Percentiles rank a stretch among this genome's conserved stretches.
These are phyloP conservation scores for Gossypium ekmanianum DNA, from an alignment of 345 rosid species.

Conservation along the genomic window DNA sequence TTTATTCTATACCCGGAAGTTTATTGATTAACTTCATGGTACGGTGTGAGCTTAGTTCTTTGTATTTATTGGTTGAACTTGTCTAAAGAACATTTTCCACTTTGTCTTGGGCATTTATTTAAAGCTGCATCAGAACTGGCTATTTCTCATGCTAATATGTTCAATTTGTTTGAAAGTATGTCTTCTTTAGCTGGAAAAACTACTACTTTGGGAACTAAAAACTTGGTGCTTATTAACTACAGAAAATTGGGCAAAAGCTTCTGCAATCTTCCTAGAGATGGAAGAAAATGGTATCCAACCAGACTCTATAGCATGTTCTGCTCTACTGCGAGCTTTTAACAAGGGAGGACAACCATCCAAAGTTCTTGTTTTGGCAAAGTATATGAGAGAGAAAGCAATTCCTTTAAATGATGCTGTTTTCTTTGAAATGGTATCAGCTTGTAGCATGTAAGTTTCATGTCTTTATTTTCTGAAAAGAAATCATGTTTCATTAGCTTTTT, in stretches of 20 bases:
- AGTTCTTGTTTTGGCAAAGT: constrained; percentile 60
- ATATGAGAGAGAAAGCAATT: constrained; percentile 60
- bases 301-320: constrained; percentile 72
- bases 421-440: constrained; percentile 79
- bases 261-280: constrained; percentile 69
- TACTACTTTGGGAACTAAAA: constrained; percentile 15
- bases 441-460: constrained; percentile 62
- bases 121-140: not conserved
- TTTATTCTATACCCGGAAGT: not conserved
- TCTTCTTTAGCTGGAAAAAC: not conserved
- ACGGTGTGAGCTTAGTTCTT: not conserved
- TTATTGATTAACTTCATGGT: not conserved
- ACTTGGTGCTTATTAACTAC: constrained; percentile 21
- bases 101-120: not conserved
- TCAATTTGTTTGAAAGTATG: not conserved
- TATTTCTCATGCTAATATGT: not conserved
- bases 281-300: constrained; percentile 54
- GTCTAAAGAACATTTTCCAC: not conserved
- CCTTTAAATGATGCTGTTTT: constrained; percentile 58
- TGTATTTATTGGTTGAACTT: not conserved
- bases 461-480: not conserved
- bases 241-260: constrained; percentile 75
- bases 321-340: constrained; percentile 85
- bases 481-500: not conserved
- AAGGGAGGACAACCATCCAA: constrained; percentile 66